Base-by-base conservation (phyloP, 768 basidiomycete genomes). In the Podaxis rugospora region DNA sequence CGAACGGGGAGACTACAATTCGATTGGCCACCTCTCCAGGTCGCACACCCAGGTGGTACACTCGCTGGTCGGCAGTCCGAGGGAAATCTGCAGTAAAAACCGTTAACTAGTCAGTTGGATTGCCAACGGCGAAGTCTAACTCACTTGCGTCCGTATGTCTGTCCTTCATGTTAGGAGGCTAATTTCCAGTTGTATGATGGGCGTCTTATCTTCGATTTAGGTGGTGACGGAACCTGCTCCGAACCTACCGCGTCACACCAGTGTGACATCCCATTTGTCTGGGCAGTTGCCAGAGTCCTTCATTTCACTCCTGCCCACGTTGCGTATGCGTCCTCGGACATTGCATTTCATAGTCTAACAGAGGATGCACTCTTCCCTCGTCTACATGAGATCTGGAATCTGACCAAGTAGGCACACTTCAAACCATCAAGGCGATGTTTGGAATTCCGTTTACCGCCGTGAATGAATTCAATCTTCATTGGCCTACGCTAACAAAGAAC, bases 21-120 rank as follows among this genome's bases (percentile, higher is more conserved):
- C 89, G 83, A 71, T 92, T 92, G 44, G 91, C 88, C 13, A 93
- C 86, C 70, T 93, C 89, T 42, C 92, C 89, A 42, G 83, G 77
- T 50, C 83, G 80, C 64, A 92, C 72, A 39, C 89, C 91, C 27
- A 92, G 82, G 72, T 92, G 90, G 72, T 92, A 92, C 50, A 91
- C 89, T 56, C 88, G 86, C 53, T 80, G 81, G 69, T 89, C 88
- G 51, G 78, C 78, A 40, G 89, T 89, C 61, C 84, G 82, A 61
- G 90, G 90, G 68, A 92, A 90, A 75, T 92, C 90, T 92, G 65
- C 56, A 59, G 50, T 37, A 11, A 18, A 40, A 21, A n/a, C 14
- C 7, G n/a, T 21, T 13, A 14, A 23, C 44, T 39, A 27, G 16
- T 40, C 32, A 55, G 44, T 51, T 63, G 42, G 39, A 50, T 47